phyloP scores from a whole-genome alignment of 306 rosid species.

The Abrus pulchellus region DNA sequence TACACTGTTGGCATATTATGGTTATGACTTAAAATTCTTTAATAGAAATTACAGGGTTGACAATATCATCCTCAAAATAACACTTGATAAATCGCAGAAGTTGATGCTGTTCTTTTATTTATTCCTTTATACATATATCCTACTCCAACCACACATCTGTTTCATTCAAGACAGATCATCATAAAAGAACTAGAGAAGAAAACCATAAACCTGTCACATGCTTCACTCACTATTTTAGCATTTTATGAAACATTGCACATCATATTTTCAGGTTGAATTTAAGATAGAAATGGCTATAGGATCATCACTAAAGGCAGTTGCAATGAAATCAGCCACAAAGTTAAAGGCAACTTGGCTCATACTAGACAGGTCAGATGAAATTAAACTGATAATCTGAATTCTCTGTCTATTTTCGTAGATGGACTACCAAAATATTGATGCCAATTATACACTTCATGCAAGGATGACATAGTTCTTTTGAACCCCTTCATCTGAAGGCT shows the following conservation, averaged over 20 bases:
- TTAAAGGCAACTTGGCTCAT: conserved; percentile 77
- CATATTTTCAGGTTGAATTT: conserved; percentile 66
- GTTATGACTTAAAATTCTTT: no score
- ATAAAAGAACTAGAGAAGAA: not conserved
- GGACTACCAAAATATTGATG: not conserved
- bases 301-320: conserved; percentile 61
- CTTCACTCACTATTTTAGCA: conserved; percentile 2
- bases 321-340: conserved; percentile 55
- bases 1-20: no score
- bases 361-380: conserved; percentile 75
- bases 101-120: not conserved
- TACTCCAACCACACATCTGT: not conserved
- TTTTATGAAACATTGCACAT: conserved; percentile 30
- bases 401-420: conserved; percentile 1
- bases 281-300: conserved; percentile 60
- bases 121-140: not conserved
- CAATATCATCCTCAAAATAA: not conserved
- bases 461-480: conserved; percentile 26
- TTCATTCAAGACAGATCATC: conserved; percentile 15
- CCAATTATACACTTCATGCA: conserved; percentile 11
- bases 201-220: not conserved
- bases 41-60: no score
- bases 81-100: not conserved
- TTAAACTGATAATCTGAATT: conserved; percentile 26
- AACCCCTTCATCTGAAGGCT: conserved; percentile 29